phyloP scores from a whole-genome alignment of 2,329 filamentous ascomycete genomes.

The Fusarium lyarnte region DNA sequence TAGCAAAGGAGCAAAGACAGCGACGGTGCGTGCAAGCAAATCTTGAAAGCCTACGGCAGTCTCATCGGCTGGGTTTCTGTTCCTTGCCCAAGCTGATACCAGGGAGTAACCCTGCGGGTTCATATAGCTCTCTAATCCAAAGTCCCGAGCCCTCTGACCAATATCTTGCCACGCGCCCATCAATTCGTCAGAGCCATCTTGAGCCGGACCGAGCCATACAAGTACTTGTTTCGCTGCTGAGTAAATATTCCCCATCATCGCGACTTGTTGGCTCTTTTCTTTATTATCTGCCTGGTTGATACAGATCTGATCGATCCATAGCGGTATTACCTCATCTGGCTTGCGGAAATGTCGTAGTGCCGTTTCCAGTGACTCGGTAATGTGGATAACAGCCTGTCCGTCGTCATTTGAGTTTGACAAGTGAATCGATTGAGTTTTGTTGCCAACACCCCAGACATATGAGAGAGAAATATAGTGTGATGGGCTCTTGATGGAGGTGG shows the following conservation, averaged over 20 bases:
- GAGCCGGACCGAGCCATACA: neutral
- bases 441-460: neutral
- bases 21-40: neutral
- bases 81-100: neutral
- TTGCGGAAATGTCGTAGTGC: neutral
- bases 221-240: neutral
- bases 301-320: neutral
- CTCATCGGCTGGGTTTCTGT: neutral
- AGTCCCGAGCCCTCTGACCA: neutral
- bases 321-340: accelerated
- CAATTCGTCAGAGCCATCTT: neutral
- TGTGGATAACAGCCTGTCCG: accelerated
- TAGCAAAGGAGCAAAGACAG: neutral
- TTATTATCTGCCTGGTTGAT: neutral
- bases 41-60: accelerated
- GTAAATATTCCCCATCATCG: neutral
- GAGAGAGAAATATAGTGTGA: neutral
- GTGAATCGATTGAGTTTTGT: neutral
- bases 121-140: neutral
- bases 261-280: neutral
- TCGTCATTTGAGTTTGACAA: accelerated
- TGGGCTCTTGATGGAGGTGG: accelerated
- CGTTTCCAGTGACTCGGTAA: neutral
- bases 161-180: neutral
- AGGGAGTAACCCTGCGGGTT: neutral